These are phyloP conservation scores for Coniochaeta sp. DNA, from an alignment of 2,329 filamentous ascomycete genomes.

Conservation along the genomic window DNA sequence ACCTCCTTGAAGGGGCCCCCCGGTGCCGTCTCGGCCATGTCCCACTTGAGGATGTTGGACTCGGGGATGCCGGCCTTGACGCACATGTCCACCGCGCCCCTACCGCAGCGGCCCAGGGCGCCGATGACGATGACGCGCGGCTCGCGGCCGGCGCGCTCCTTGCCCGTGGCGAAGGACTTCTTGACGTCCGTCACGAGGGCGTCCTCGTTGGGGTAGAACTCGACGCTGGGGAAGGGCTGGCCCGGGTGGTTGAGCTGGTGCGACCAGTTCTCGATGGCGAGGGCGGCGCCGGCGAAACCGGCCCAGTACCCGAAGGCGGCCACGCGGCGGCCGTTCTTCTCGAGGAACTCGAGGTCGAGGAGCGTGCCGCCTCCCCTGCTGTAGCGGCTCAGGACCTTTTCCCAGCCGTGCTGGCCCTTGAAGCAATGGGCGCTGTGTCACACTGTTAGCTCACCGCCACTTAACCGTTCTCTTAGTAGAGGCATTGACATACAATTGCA, in stretches of 20 bases:
- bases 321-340: conserved; percentile 61
- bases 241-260: conserved; percentile 69
- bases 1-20: conserved; percentile 70
- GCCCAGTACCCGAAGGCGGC: conserved; percentile 67
- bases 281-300: conserved; percentile 65
- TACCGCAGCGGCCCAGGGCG: conserved; percentile 70
- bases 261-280: conserved; percentile 73
- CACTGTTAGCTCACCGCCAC: neutral
- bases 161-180: conserved; percentile 57
- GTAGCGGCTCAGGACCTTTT: conserved; percentile 70
- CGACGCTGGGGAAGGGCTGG: conserved; percentile 52
- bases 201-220: conserved; percentile 64
- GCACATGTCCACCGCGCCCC: conserved; percentile 74
- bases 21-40: conserved; percentile 69
- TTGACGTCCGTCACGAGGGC: conserved; percentile 67
- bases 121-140: conserved; percentile 78
- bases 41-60: conserved; percentile 58
- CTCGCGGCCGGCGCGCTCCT: conserved; percentile 54
- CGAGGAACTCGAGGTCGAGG: conserved; percentile 83
- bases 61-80: conserved; percentile 64
- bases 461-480: neutral
- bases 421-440: conserved; percentile 54
- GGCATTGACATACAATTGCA: conserved; percentile 44
- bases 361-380: conserved; percentile 67
- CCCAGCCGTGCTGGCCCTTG: conserved; percentile 71